Base-by-base conservation (phyloP, 2,329 filamentous ascomycete species). In the Bipolaris oryzae region DNA sequence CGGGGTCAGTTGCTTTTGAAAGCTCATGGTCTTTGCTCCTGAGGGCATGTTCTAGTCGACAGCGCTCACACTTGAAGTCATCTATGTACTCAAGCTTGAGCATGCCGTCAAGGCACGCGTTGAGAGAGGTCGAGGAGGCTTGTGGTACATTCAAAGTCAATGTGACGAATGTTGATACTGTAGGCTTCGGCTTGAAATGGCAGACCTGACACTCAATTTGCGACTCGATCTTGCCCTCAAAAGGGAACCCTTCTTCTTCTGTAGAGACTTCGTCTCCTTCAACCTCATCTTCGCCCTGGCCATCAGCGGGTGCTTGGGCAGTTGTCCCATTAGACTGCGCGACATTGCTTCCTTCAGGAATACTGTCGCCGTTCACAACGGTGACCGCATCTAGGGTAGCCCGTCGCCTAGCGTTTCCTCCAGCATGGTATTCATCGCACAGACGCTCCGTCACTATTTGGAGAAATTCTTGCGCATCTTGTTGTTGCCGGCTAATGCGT, bases 11-110 rank as follows among this genome's bases (percentile, higher is more conserved):
- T 1, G 68, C 59, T 20, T 79, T 84, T 33, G 79, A 76, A 33
- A 89, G 73, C 61, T 92, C 87, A 6, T 81, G 78, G 60, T 85
- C 80, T 61, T 91, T 85, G 48, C 83, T 77, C 28, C 87, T 81
- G 50, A 91, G 79, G 3, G 92, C 92, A 74, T 96, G 90, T 41
- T 91, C 78, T n/a, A 99, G 82, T 20, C 92, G 87, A 72, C 95
- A 99, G 77, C 88, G 90, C 69, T 97, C 95, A 78, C 95, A 99
- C 66, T 91, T 93, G 81, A 96, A 99, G 74, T 96, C 95, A 61
- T 98, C 94, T 63, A 99, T 97, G 73, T 92, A 89, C 76, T 99
- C 95, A 0, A 91, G 92, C 77, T 96, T 96, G 65, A 99, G 88
- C 76, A 97, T 89, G 38, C 90, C 90, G 69, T 99, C 95, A 68